Conservation (phyloP, 768 basidiomycete species). For the Pholiota conissans region DNA sequence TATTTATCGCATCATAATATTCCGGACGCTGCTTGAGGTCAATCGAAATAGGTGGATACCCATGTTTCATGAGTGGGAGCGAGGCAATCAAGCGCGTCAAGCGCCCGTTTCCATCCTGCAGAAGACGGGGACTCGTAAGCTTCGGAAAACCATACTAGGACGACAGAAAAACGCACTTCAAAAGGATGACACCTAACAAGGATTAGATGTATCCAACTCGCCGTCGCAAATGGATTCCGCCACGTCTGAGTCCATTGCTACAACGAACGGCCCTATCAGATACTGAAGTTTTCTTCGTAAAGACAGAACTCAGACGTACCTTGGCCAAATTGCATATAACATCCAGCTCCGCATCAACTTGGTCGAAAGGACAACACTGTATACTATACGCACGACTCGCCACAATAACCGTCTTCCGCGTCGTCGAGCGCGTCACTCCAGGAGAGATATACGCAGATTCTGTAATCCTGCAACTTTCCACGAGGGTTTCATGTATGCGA, state of each 20-base stretch:
- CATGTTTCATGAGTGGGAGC: neutral
- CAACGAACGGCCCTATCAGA: neutral
- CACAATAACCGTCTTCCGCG: neutral
- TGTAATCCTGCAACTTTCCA: neutral
- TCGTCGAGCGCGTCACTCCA: neutral
- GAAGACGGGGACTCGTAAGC: neutral
- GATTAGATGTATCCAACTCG: conserved; percentile 30
- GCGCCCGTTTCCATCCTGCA: neutral
- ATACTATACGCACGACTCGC: neutral
- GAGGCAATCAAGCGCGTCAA: neutral
- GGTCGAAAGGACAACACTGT: neutral
- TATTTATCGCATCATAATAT: neutral
- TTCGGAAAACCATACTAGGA: too few relatives aligned
- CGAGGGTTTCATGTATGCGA: neutral
- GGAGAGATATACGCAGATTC: neutral
- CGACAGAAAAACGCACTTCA: conserved; percentile 15
- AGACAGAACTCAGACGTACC: neutral
- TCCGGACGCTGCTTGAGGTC: neutral
- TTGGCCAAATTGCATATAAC: neutral
- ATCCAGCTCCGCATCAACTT: neutral
- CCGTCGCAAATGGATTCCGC: conserved; percentile 29
- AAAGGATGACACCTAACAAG: conserved; percentile 31
- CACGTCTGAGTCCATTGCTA: conserved; percentile 26
- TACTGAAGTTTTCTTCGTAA: too few relatives aligned
- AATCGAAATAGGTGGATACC: neutral